Percentiles rank a stretch among this genome's conserved stretches.
Conservation (phyloP, 2,329 filamentous ascomycete species). For the Neophaeococcomyces aloes region DNA sequence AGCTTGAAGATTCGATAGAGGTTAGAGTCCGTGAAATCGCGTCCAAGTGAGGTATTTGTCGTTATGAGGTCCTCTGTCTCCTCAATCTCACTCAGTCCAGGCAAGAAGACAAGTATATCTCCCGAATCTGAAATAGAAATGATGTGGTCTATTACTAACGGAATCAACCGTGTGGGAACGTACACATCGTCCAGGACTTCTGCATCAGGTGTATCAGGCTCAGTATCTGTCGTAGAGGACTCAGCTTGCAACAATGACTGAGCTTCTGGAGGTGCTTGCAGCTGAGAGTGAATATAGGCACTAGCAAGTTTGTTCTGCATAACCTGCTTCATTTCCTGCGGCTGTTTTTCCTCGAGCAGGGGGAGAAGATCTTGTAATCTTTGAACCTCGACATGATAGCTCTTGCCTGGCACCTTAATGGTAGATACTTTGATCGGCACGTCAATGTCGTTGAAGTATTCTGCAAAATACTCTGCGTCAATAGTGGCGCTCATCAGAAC, state of each 20-base stretch:
- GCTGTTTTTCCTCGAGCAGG: background rate
- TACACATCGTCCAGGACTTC: background rate
- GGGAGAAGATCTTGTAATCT: conserved; percentile 74
- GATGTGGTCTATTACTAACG: conserved; percentile 36
- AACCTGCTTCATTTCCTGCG: background rate
- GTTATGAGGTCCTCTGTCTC: conserved; percentile 44
- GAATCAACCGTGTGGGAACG: background rate
- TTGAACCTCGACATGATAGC: conserved; percentile 76
- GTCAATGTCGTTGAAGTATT: conserved; percentile 50
- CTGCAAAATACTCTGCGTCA: conserved; percentile 80
- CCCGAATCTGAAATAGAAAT: conserved; percentile 36
- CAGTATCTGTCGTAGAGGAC: background rate
- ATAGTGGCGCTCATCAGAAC: conserved; percentile 96
- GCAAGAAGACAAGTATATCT: conserved; percentile 83
- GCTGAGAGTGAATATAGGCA: background rate
- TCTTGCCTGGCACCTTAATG: conserved; percentile 85
- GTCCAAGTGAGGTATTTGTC: conserved; percentile 22
- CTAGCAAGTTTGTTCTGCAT: background rate
- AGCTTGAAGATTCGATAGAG: conserved; percentile 37
- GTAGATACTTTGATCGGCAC: conserved; percentile 37
- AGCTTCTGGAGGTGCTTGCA: background rate
- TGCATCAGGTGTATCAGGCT: background rate
- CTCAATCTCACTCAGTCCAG: conserved; percentile 85
- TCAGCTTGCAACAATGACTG: background rate
- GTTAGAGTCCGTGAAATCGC: conserved; percentile 32